Evolutionary conservation across 768 basidiomycete genomes (phyloP).

Genomic region (Cystobasidium onofrii): DNA sequence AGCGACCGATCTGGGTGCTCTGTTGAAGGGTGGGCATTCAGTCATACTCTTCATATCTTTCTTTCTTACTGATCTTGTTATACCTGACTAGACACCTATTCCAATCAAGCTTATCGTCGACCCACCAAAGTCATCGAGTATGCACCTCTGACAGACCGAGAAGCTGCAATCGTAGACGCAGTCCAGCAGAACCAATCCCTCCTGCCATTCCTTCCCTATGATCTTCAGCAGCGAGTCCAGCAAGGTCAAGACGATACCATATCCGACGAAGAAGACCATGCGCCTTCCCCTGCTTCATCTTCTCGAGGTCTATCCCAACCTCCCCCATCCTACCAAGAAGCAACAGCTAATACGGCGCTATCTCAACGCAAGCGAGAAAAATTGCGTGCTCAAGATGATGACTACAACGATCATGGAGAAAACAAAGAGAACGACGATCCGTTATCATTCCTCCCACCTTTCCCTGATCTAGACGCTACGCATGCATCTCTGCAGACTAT

Average conservation of each 20-base stretch:
- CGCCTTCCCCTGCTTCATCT: not conserved
- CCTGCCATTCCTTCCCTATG: not conserved
- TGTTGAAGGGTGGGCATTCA: not conserved
- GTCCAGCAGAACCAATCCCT: not conserved
- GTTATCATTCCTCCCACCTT: constrained; percentile 21
- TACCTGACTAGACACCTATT: not conserved
- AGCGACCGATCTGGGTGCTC: not conserved
- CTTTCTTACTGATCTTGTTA: not conserved
- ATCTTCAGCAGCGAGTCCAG: not conserved
- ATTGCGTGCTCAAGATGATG: not conserved
- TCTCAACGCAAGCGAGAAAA: not conserved
- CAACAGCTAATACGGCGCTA: not conserved
- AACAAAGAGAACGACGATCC: not conserved
- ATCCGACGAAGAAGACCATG: not conserved
- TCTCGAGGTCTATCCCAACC: not conserved
- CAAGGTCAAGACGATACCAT: not conserved
- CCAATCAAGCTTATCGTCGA: not conserved
- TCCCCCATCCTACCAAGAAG: not conserved
- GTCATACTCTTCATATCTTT: not conserved
- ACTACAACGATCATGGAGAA: no score
- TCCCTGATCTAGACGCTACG: constrained; percentile 16
- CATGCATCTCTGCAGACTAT: constrained; percentile 19
- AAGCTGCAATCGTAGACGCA: not conserved
- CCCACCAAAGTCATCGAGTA: not conserved
- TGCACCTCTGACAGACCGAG: not conserved